A percentile compares a stretch with the other conserved stretches of the same genome.
Conservation (phyloP, 176 grass and related monocot genomes). For the Hyparrhenia diplandra region DNA sequence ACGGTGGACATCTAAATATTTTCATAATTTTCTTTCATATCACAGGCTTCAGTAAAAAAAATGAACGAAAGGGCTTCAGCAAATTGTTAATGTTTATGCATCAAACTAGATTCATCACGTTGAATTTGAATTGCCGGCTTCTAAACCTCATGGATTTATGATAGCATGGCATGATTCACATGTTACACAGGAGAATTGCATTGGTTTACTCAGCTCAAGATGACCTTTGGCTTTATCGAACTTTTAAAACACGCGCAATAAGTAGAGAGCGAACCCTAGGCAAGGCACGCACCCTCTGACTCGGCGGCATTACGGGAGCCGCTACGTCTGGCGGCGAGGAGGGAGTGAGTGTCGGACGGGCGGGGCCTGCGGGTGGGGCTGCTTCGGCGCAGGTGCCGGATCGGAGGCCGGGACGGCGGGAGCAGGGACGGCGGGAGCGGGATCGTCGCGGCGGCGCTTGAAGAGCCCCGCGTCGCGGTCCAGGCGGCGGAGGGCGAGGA, state of each 20-base stretch:
- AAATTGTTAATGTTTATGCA: background rate
- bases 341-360: background rate
- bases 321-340: background rate
- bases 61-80: no score
- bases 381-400: background rate
- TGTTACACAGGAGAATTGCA: background rate
- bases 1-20: background rate
- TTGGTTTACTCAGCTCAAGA: background rate
- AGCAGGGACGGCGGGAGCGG: background rate
- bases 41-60: background rate
- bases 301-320: conserved; percentile 1
- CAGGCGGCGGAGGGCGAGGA: conserved; percentile 58
- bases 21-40: background rate
- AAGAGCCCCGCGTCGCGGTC: conserved; percentile 59
- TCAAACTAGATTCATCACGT: background rate
- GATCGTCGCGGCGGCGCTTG: conserved; percentile 64
- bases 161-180: background rate
- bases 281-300: conserved; percentile 39
- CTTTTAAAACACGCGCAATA: background rate
- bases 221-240: background rate
- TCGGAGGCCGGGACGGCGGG: no score
- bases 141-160: background rate
- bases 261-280: background rate
- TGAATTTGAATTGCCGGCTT: background rate
- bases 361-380: background rate